Evolutionary conservation across 495 filamentous ascomycete species (phyloP).

Genomic region (Penicillium macrosclerotiorum): DNA sequence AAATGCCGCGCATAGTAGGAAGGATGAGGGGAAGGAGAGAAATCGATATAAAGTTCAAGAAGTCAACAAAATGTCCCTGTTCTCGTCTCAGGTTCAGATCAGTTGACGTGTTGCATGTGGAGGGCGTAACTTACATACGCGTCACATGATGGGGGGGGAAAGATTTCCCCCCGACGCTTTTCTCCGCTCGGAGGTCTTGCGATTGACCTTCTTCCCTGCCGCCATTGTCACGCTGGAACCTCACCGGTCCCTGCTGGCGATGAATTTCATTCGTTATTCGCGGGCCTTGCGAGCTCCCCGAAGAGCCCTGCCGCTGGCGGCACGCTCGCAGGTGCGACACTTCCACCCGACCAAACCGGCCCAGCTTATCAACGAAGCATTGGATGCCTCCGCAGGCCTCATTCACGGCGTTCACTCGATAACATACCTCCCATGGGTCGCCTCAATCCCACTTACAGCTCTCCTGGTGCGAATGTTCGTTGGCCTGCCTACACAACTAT

Average conservation of each 20-base stretch:
- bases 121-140: constrained; percentile 20
- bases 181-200: constrained; percentile 11
- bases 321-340: constrained; percentile 31
- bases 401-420: constrained; percentile 60
- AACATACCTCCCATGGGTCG: constrained; percentile 65
- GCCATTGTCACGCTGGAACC: not conserved
- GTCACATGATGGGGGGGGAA: constrained; percentile 24
- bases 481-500: constrained; percentile 59
- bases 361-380: constrained; percentile 43
- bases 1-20: constrained; percentile 20
- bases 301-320: not conserved
- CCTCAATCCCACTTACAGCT: constrained; percentile 68
- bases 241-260: not conserved
- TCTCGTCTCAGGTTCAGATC: constrained; percentile 3
- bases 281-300: constrained; percentile 9
- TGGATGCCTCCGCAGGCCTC: constrained; percentile 52
- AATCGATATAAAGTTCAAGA: not conserved
- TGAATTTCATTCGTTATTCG: constrained; percentile 19
- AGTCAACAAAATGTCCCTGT: constrained; percentile 3
- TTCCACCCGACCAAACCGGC: constrained; percentile 47
- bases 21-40: not conserved
- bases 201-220: not conserved
- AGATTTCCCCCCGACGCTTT: not conserved
- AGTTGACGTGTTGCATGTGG: constrained; percentile 27
- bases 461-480: constrained; percentile 57